A percentile compares a stretch with the other conserved stretches of the same genome.
phyloP scores from a whole-genome alignment of 75 land plant species.

The Selaginella tamariscina region DNA sequence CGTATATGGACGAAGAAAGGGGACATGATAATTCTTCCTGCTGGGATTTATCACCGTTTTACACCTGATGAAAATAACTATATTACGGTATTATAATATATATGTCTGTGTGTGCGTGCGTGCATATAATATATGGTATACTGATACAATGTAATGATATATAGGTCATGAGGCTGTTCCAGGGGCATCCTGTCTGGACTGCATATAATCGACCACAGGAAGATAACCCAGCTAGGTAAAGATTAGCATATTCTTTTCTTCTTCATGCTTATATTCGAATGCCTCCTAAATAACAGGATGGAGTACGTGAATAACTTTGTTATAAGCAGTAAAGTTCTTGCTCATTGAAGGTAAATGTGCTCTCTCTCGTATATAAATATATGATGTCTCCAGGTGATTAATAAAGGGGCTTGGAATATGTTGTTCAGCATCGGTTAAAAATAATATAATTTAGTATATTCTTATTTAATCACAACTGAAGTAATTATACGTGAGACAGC shows the following conservation, averaged over 20 bases:
- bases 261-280: background rate
- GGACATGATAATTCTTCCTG: slow-evolving; percentile 84
- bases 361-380: too few relatives aligned
- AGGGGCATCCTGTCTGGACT: slow-evolving; percentile 96
- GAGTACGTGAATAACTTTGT: background rate
- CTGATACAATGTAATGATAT: background rate
- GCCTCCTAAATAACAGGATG: too few relatives aligned
- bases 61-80: slow-evolving; percentile 73
- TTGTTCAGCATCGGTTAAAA: too few relatives aligned
- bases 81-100: slow-evolving; percentile 49
- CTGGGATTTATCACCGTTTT: slow-evolving; percentile 93
- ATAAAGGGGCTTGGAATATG: too few relatives aligned
- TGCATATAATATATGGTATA: background rate
- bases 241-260: background rate
- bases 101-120: background rate
- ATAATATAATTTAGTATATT: too few relatives aligned
- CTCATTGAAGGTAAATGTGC: too few relatives aligned
- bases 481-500: too few relatives aligned
- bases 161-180: slow-evolving; percentile 90
- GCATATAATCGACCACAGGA: slow-evolving; percentile 93
- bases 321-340: too few relatives aligned
- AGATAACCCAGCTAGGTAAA: slow-evolving; percentile 64
- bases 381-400: too few relatives aligned
- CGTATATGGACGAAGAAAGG: slow-evolving; percentile 81
- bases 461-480: too few relatives aligned